Conservation (phyloP, 2,329 filamentous ascomycete genomes). For the Pleurostoma richardsiae region DNA sequence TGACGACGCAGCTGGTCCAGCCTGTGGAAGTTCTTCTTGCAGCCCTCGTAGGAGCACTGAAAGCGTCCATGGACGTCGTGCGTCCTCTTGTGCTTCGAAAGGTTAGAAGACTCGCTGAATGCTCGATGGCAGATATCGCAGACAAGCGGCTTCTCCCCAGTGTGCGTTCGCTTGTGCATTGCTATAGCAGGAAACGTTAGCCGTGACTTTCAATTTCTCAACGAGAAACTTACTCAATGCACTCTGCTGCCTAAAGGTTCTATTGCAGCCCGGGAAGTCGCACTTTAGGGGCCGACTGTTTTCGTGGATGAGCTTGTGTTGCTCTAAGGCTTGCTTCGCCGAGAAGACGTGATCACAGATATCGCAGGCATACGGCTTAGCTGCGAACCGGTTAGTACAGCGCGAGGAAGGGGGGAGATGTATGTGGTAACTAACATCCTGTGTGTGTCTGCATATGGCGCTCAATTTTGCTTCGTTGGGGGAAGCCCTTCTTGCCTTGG, state of each 20-base stretch:
- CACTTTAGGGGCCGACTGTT: conserved; percentile 61
- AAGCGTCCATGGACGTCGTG: conserved; percentile 49
- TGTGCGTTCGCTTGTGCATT: conserved; percentile 64
- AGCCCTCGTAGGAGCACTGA: conserved; percentile 41
- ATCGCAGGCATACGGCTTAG: conserved; percentile 53
- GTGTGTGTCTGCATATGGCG: conserved; percentile 63
- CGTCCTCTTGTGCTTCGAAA: conserved; percentile 61
- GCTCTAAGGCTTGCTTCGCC: conserved; percentile 61
- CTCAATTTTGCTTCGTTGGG: conserved; percentile 58
- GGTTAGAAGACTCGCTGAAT: conserved; percentile 62
- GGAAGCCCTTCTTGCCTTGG: conserved; percentile 43
- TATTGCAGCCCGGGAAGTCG: conserved; percentile 40
- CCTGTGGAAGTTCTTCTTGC: conserved; percentile 53
- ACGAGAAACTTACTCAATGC: conserved; percentile 54
- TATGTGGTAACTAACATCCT: conserved; percentile 43
- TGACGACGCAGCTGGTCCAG: conserved; percentile 58
- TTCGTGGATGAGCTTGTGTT: conserved; percentile 63
- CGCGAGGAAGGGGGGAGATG: not conserved
- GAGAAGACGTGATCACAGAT: conserved; percentile 56
- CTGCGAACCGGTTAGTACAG: conserved; percentile 28
- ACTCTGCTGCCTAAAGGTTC: conserved; percentile 62
- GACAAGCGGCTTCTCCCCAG: conserved; percentile 56
- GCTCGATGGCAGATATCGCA: conserved; percentile 54
- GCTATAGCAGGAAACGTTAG: conserved; percentile 47
- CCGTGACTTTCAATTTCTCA: conserved; percentile 62